Percentiles rank a stretch among this genome's conserved stretches.
phyloP scores from a whole-genome alignment of 768 basidiomycete genomes.

The Gymnopilus junonius region DNA sequence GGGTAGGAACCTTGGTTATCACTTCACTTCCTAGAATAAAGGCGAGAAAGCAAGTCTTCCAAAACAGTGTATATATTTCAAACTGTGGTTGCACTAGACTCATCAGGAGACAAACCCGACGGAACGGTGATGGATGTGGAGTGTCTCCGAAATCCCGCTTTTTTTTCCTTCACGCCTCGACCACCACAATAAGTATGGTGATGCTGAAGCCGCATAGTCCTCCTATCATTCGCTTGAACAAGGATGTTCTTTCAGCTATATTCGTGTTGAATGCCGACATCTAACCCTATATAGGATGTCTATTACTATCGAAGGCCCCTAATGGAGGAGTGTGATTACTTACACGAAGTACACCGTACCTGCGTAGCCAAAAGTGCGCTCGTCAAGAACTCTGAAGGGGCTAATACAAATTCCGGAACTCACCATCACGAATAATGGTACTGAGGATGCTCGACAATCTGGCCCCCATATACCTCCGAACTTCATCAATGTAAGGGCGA shows the following conservation, averaged over 20 bases:
- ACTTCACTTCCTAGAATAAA: too few relatives aligned
- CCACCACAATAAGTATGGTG: too few relatives aligned
- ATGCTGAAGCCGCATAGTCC: too few relatives aligned
- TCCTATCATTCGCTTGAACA: background rate
- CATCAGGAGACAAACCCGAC: too few relatives aligned
- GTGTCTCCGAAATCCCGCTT: too few relatives aligned
- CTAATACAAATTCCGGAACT: background rate
- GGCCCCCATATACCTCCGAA: background rate
- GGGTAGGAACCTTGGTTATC: too few relatives aligned
- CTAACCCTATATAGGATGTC: background rate
- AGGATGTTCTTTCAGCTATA: background rate
- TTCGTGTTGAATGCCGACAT: slow-evolving; percentile 4
- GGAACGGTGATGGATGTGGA: too few relatives aligned
- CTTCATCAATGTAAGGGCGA: slow-evolving; percentile 23
- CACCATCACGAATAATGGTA: slow-evolving; percentile 5
- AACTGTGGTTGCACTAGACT: too few relatives aligned
- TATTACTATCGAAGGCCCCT: background rate
- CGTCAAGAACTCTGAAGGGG: too few relatives aligned
- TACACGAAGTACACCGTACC: slow-evolving; percentile 10
- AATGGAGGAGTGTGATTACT: background rate
- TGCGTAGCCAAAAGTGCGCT: background rate
- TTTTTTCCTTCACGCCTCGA: too few relatives aligned
- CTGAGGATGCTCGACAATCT: background rate
- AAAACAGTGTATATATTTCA: too few relatives aligned
- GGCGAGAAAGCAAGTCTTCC: too few relatives aligned